Evolutionary conservation across 768 basidiomycete species (phyloP), one percentile per base, ranked within the genome.

Genomic region (Mycena epipterygia): DNA sequence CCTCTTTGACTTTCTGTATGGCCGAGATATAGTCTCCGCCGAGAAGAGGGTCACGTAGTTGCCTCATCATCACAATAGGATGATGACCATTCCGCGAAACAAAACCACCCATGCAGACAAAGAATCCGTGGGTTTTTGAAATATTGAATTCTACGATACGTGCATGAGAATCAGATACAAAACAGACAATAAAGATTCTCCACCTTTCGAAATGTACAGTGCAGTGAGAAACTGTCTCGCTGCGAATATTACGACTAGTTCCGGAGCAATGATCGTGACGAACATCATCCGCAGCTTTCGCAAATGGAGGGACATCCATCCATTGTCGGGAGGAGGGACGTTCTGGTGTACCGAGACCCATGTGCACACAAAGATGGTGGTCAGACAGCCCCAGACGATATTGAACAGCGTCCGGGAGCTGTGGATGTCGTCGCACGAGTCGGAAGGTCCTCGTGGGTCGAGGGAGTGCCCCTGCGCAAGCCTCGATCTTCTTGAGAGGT

Each of bases 311-410:
- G 13, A 60, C 23, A 17, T 75, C 29, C 23, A 35, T 19, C 21
- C 17, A 30, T 23, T 30, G 33, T 48, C 13, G 30, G 35, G 49
- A 17, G 62, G 62, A 14, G 67, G 53, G 11, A 78, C 55, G 46
- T 78, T 78, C 25, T 64, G 74, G 33, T 78, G 77, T 11, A 75
- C 56, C 7, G 72, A 71, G 23, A 72, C 66, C 78, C 78, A 78
- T 7, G 74, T 73, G 59, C 78, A 78, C 21, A 72, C 37, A 39
- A 39, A 39, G 37, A 39, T 39, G n/a, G n/a, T n/a, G n/a, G n/a
- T n/a, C n/a, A n/a, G n/a, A n/a, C n/a, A n/a, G n/a, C n/a, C n/a
- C n/a, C 37, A 39, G 16, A 39, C 16, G 37, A 39, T 39, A 16
- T 39, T 16, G 55, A 51, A 73, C 16, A 71, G 29, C n/a, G 48